Evolutionary conservation across 73 alveolate species (phyloP).

Genomic region (Symbiodinium pilosum): DNA sequence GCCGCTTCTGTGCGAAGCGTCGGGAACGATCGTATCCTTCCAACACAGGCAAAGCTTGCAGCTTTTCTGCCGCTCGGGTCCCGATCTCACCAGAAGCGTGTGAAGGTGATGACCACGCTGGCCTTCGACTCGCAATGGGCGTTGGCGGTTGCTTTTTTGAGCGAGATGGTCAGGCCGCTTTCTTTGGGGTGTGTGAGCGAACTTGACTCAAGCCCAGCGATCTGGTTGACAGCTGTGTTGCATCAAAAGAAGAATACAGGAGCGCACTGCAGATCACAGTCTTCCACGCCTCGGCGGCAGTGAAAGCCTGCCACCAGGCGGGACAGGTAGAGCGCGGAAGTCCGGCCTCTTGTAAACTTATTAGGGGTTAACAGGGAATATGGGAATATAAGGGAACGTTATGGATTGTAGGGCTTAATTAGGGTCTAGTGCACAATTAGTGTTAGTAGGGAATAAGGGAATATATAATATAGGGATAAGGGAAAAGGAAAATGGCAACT

Average conservation of each 20-base stretch:
- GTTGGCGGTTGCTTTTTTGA: slow-evolving; percentile 48
- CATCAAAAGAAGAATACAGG: slow-evolving; percentile 40
- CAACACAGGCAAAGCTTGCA: not conserved
- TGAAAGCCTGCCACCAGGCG: slow-evolving; percentile 86
- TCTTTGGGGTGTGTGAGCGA: not conserved
- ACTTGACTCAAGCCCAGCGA: not conserved
- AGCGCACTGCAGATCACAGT: slow-evolving; percentile 66
- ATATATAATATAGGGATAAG: no score
- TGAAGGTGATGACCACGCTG: slow-evolving; percentile 57
- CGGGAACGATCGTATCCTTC: not conserved
- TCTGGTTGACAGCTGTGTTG: no score
- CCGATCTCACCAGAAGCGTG: no score
- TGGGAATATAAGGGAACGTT: no score
- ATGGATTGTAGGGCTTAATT: no score
- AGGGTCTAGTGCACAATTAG: no score
- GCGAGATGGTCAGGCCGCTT: slow-evolving; percentile 48
- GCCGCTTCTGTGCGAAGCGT: not conserved
- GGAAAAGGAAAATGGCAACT: no score
- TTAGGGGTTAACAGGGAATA: no score
- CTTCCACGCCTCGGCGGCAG: slow-evolving; percentile 65
- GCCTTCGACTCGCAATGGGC: slow-evolving; percentile 60
- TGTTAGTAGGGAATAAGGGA: no score
- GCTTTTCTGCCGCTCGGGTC: no score
- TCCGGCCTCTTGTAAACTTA: no score
- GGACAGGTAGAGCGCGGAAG: no score